phyloP scores from a whole-genome alignment of 2,329 filamentous ascomycete species.

The Elsinoe fawcettii region DNA sequence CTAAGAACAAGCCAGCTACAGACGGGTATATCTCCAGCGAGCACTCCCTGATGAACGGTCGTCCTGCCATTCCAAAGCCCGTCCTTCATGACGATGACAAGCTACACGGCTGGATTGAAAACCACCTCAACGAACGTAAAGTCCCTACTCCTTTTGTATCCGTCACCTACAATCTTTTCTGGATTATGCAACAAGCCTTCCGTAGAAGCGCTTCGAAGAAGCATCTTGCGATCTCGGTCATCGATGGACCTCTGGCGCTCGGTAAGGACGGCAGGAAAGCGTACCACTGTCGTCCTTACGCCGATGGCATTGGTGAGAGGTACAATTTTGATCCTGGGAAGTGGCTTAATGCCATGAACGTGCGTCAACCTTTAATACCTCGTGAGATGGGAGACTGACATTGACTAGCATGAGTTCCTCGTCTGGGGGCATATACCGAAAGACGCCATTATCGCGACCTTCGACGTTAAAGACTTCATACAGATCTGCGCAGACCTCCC shows the following conservation, averaged over 20 bases:
- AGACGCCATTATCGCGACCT: not conserved
- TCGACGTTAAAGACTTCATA: not conserved
- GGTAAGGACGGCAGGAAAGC: not conserved
- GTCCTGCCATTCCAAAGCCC: not conserved
- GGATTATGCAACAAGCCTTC: not conserved
- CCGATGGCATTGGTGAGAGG: not conserved
- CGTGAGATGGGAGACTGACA: no score
- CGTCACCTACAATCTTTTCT: not conserved
- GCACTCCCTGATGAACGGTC: not conserved
- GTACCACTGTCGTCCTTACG: not conserved
- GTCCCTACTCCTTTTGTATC: constrained; percentile 3
- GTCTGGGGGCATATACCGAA: constrained; percentile 11
- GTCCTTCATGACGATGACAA: not conserved
- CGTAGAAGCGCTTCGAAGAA: not conserved
- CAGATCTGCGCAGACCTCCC: no score
- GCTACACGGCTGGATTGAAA: not conserved
- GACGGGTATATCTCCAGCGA: not conserved
- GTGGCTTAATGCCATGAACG: no score
- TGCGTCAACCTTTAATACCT: no score
- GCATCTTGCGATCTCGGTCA: not conserved
- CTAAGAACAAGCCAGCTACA: not conserved
- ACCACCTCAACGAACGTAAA: not conserved
- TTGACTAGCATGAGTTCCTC: not conserved
- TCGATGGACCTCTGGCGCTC: not conserved
- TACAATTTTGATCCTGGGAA: no score